phyloP scores from a whole-genome alignment of 2,329 filamentous ascomycete genomes.

The Penicillium concentricum region DNA sequence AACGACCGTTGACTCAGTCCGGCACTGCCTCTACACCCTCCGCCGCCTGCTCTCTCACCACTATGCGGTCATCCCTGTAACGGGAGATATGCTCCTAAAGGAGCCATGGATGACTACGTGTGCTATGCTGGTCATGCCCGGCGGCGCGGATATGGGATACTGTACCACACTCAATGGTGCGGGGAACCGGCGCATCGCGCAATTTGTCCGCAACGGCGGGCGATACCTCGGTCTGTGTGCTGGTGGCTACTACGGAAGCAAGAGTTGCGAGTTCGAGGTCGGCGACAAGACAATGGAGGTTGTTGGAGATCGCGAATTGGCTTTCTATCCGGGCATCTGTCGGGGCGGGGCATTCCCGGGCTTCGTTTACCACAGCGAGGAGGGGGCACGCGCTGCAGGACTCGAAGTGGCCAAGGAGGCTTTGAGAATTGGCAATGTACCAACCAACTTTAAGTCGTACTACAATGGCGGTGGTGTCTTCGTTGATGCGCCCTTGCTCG shows the following conservation, averaged over 20 bases:
- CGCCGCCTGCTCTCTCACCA: conserved; percentile 81
- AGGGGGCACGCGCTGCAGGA: conserved; percentile 70
- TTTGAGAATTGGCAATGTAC: conserved; percentile 55
- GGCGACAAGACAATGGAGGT: conserved; percentile 80
- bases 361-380: conserved; percentile 87
- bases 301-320: conserved; percentile 77
- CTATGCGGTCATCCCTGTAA: conserved; percentile 88
- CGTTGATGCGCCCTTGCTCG: conserved; percentile 68
- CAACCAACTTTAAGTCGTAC: conserved; percentile 70
- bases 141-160: conserved; percentile 91
- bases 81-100: conserved; percentile 73
- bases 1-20: conserved; percentile 81
- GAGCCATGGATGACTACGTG: conserved; percentile 90
- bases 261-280: conserved; percentile 86
- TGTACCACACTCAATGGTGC: conserved; percentile 82
- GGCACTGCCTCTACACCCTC: conserved; percentile 83
- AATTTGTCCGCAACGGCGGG: conserved; percentile 83
- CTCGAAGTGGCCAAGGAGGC: conserved; percentile 63
- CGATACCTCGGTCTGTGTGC: conserved; percentile 90
- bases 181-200: conserved; percentile 79
- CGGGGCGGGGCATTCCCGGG: conserved; percentile 84
- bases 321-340: conserved; percentile 83
- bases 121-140: conserved; percentile 85
- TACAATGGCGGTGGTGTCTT: conserved; percentile 96
- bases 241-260: conserved; percentile 85